phyloP scores from a whole-genome alignment of 371 early-diverging fungal species.

The Mortierella sp. region DNA sequence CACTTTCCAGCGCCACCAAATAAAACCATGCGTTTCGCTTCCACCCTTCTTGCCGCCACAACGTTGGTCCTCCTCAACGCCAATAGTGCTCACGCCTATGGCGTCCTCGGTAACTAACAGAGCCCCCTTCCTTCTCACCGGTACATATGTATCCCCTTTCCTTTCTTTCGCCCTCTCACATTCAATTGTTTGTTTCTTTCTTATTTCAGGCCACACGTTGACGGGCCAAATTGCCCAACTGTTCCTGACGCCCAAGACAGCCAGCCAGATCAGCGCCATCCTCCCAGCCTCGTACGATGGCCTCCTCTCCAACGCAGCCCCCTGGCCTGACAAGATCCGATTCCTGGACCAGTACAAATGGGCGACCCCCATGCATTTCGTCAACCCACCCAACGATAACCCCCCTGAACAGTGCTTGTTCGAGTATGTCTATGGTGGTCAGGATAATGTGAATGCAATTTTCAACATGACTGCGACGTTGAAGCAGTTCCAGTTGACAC shows the following conservation, averaged over 20 bases:
- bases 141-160: neutral
- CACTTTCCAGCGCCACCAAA: neutral
- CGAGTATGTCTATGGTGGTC: constrained; percentile 33
- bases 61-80: constrained; percentile 23
- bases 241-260: constrained; percentile 43
- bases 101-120: constrained; percentile 29
- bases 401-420: constrained; percentile 47
- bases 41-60: constrained; percentile 17
- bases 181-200: neutral
- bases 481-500: constrained; percentile 23
- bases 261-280: constrained; percentile 26
- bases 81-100: constrained; percentile 40
- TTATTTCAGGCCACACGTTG: constrained; percentile 43
- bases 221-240: constrained; percentile 55
- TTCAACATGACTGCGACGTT: constrained; percentile 48
- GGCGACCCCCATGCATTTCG: constrained; percentile 43
- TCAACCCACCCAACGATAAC: constrained; percentile 50
- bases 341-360: constrained; percentile 32
- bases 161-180: neutral
- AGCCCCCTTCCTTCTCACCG: neutral
- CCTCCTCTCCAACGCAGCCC: constrained; percentile 39
- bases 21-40: constrained; percentile 31
- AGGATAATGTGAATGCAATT: constrained; percentile 50
- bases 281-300: constrained; percentile 29
- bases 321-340: constrained; percentile 54